Evolutionary conservation across 345 rosid genomes (phyloP).

Genomic region (Pistacia atlantica): DNA sequence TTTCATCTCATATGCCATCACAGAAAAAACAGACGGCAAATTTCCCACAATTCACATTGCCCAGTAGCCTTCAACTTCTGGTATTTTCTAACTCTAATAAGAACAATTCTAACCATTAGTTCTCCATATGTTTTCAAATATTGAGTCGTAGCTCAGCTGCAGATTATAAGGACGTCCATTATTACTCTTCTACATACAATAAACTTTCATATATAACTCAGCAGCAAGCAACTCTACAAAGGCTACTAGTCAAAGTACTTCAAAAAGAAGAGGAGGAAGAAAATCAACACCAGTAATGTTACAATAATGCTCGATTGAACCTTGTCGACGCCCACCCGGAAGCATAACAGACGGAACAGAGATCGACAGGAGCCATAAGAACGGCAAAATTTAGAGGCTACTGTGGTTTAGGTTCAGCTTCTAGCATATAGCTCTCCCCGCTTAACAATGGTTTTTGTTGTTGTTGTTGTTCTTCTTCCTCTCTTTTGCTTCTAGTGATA

Average conservation of each 20-base stretch:
- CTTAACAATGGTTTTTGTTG: slow-evolving; percentile 2
- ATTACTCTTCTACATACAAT: neutral
- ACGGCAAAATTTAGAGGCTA: neutral
- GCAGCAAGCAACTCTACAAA: neutral
- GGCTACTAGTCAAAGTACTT: neutral
- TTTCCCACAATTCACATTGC: no score
- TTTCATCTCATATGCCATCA: no score
- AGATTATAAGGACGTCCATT: neutral
- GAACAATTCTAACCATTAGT: neutral
- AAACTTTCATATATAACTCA: neutral
- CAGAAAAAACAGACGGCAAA: no score
- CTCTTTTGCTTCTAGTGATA: slow-evolving; percentile 21
- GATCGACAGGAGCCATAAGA: neutral
- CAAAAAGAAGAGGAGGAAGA: neutral
- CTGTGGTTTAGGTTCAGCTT: neutral
- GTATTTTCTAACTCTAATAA: neutral
- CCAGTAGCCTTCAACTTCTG: no score
- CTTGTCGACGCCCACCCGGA: neutral
- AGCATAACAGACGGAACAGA: neutral
- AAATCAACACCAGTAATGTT: neutral
- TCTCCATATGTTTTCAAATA: neutral
- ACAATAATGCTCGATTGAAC: neutral
- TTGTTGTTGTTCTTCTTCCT: slow-evolving; percentile 6
- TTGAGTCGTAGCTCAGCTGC: neutral
- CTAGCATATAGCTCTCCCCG: neutral